Evolutionary conservation across 495 filamentous ascomycete species (phyloP), one percentile per base, ranked within the genome.

Genomic region (Penicillium chermesinum): DNA sequence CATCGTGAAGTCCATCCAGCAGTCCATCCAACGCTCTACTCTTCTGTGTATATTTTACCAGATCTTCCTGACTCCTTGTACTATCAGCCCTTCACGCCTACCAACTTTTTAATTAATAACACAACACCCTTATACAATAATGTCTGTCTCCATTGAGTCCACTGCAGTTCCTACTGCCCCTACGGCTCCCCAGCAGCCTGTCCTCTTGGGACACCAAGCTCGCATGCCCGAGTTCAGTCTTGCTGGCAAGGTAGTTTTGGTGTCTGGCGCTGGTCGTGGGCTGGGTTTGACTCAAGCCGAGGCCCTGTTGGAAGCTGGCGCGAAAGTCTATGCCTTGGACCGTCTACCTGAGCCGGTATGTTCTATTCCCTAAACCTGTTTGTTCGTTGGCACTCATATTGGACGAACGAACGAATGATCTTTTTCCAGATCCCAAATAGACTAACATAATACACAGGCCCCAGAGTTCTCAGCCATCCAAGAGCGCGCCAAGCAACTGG

Each of bases 191-290:
- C 48, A 66, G 38, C 48, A 66, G 35, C 55, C 61, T 14, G 45
- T 65, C 41, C 33, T 53, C 12, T 39, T 73, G 49, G 72, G 69
- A 46, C 63, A 68, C 37, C 64, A 63, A 52, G 61, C 69, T 37
- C 58, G 74, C 36, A 74, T 91, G 46, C 82, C 86, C 18, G 89
- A 94, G 55, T 95, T 94, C 73, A 84, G 75, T 62, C 77, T 95
- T 54, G 75, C 76, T 17, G 82, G 81, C 62, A 89, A 86, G 57
- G 85, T 94, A 7, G 75, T 94, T 30, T 59, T 87, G 20, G 82
- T 95, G 5, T 87, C 86, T 2, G 89, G 89, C 21, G 89, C 79
- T 45, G 89, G 81, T 2, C 81, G 87, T 49, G 89, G 89, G 1
- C 71, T 94, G 14, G 89, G 88, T 39, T 67, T 95, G 66, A 83